These are phyloP conservation scores for Urtica urens DNA, from an alignment of 306 rosid genomes.

Conservation along the genomic window DNA sequence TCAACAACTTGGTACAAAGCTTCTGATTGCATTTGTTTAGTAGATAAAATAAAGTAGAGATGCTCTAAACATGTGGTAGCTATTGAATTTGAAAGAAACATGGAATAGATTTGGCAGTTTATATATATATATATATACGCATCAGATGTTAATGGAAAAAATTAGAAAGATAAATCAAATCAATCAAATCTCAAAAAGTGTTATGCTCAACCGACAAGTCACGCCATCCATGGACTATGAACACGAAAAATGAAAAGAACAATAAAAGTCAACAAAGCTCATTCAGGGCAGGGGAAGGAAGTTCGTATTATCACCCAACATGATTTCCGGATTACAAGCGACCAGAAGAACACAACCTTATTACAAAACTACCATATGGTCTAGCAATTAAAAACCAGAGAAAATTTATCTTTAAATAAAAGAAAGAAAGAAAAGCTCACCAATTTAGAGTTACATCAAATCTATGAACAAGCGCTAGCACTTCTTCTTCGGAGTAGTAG, in stretches of 20 bases:
- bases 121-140: too few relatives aligned
- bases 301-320: conserved; percentile 20
- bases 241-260: not conserved
- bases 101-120: too few relatives aligned
- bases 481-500: not conserved
- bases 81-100: too few relatives aligned
- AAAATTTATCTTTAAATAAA: conserved; percentile 20
- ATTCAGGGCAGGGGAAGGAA: conserved; percentile 9
- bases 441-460: conserved; percentile 15
- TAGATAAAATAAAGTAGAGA: too few relatives aligned
- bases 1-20: not conserved
- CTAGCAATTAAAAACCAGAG: conserved; percentile 24
- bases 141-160: too few relatives aligned
- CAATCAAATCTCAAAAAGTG: too few relatives aligned
- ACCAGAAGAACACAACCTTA: conserved; percentile 49
- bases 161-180: too few relatives aligned
- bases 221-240: too few relatives aligned
- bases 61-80: too few relatives aligned
- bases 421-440: conserved; percentile 30
- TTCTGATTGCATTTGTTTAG: too few relatives aligned
- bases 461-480: conserved; percentile 36
- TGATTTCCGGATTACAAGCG: conserved; percentile 35
- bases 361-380: conserved; percentile 41
- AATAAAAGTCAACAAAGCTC: not conserved
- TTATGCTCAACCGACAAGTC: too few relatives aligned